Conservation (phyloP, 257 asterid species). For the Nicotiana undulata region DNA sequence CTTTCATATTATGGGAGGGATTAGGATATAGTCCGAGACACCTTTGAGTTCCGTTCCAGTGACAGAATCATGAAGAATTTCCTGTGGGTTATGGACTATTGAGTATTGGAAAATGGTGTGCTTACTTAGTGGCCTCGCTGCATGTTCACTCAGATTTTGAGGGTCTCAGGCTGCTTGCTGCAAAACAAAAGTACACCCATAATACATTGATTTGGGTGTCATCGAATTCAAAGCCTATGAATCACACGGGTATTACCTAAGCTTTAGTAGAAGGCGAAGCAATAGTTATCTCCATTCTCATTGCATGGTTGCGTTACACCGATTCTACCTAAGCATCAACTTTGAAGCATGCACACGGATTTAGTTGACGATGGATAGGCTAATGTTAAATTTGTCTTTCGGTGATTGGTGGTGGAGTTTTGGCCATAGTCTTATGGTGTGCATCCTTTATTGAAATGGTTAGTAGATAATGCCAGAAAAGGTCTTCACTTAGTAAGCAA, state of each 20-base stretch:
- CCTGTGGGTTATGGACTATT: neutral
- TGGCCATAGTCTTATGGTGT: neutral
- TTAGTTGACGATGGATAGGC: neutral
- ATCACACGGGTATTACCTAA: neutral
- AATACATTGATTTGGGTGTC: neutral
- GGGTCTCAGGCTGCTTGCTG: neutral
- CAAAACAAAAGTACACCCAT: neutral
- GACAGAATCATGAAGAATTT: too few species aligned
- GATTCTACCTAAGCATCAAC: neutral
- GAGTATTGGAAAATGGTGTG: neutral
- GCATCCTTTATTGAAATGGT: neutral
- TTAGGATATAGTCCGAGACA: neutral
- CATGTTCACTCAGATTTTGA: neutral
- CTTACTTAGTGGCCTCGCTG: neutral
- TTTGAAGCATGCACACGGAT: neutral
- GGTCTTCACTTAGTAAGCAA: neutral
- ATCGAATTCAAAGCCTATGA: neutral
- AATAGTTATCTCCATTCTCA: neutral
- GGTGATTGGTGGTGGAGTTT: neutral
- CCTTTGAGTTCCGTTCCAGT: too few species aligned
- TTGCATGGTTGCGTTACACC: neutral
- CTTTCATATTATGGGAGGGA: neutral
- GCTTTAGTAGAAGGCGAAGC: neutral
- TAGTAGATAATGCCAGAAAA: neutral
- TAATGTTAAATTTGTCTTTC: neutral